A percentile compares a stretch with the other conserved stretches of the same genome.
phyloP scores from a whole-genome alignment of 2,329 filamentous ascomycete genomes.

The Calonectria multiphialidica region DNA sequence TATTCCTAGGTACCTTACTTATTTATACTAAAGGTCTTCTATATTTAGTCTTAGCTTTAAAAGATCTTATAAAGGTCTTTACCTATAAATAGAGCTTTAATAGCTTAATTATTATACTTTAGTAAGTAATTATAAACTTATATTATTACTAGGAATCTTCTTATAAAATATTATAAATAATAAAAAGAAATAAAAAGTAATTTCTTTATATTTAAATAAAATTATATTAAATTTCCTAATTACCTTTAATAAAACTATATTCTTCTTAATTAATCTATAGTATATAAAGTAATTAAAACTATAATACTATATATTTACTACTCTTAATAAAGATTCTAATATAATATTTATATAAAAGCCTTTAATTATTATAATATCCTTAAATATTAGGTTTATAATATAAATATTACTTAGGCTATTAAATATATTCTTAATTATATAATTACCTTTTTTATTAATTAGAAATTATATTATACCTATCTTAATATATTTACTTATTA shows the following conservation, averaged over 20 bases:
- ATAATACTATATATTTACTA: not conserved
- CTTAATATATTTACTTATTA: not conserved
- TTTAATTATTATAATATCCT: not conserved
- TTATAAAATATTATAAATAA: not conserved
- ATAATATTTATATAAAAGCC: not conserved
- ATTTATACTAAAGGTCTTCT: not conserved
- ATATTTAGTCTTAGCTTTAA: not conserved
- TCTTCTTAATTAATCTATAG: not conserved
- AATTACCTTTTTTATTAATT: not conserved
- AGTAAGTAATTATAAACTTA: not conserved
- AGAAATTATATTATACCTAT: not conserved
- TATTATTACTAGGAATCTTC: not conserved
- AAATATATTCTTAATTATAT: no score
- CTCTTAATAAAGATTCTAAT: not conserved
- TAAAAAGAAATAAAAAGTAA: not conserved
- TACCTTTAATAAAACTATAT: not conserved
- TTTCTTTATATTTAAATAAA: not conserved
- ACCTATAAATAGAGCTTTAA: not conserved
- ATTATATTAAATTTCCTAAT: not conserved
- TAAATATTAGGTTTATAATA: not conserved
- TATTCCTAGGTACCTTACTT: not conserved
- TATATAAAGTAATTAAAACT: not conserved
- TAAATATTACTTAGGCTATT: not conserved
- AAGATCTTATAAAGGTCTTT: not conserved
- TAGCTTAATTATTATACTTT: not conserved